phyloP scores from a whole-genome alignment of 176 grass and related monocot species.

The Bromus sterilis region DNA sequence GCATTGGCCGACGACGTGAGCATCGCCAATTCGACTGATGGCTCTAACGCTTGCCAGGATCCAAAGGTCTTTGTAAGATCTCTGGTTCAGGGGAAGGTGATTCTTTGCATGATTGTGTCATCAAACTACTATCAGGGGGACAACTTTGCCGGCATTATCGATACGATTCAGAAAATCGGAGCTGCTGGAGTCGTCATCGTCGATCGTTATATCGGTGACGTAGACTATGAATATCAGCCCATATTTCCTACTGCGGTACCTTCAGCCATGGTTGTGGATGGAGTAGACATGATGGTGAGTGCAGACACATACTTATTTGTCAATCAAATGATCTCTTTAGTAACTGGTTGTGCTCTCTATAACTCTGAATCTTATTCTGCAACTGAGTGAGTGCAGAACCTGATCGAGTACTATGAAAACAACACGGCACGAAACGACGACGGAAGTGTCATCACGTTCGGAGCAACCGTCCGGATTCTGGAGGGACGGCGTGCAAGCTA shows the following conservation, averaged over 20 bases:
- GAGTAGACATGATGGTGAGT: conserved; percentile 33
- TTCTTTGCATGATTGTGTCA: conserved; percentile 38
- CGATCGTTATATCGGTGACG: conserved; percentile 13
- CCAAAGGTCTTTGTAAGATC: conserved; percentile 30
- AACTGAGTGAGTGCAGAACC: conserved; percentile 26
- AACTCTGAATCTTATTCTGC: not conserved
- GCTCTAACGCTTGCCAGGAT: conserved; percentile 24
- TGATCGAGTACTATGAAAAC: conserved; percentile 52
- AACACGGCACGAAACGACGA: conserved; percentile 33
- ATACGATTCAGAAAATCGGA: conserved; percentile 48
- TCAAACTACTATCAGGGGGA: conserved; percentile 27
- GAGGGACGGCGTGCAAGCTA: conserved; percentile 72
- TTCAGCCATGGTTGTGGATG: conserved; percentile 42
- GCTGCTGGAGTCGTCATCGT: conserved; percentile 60
- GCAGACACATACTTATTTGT: not conserved
- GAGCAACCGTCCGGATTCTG: conserved; percentile 44
- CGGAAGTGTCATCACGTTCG: conserved; percentile 32
- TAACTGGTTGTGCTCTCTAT: not conserved
- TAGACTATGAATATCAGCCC: conserved; percentile 31
- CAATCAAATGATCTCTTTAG: not conserved
- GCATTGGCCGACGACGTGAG: conserved; percentile 52
- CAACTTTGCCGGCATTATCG: conserved; percentile 8
- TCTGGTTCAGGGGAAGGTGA: conserved; percentile 68
- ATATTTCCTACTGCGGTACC: conserved; percentile 37
- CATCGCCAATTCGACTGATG: conserved; percentile 15